These are phyloP conservation scores for Carex pumila DNA, from an alignment of 176 grass and related monocot species.

Conservation along the genomic window DNA sequence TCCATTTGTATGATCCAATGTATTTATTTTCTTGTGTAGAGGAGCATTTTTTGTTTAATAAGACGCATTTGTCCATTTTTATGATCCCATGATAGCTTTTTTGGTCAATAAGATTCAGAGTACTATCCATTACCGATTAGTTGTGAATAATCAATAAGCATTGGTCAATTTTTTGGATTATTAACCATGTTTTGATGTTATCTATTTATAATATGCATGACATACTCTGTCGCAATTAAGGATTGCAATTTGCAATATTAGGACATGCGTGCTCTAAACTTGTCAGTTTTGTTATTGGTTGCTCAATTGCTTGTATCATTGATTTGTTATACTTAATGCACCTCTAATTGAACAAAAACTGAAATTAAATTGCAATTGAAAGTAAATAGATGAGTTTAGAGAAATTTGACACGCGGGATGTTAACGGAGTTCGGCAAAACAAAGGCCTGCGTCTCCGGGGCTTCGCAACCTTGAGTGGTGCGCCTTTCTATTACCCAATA, in stretches of 20 bases:
- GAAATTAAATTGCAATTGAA: too few species aligned
- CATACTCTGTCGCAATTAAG: neutral
- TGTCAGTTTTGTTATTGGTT: neutral
- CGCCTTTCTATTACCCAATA: too few species aligned
- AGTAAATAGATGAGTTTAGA: too few species aligned
- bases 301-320: neutral
- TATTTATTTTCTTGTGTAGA: neutral
- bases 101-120: neutral
- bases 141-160: neutral
- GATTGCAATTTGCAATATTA: neutral
- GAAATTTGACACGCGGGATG: too few species aligned
- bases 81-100: neutral
- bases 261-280: neutral
- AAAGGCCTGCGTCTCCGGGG: too few species aligned
- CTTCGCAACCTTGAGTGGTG: too few species aligned
- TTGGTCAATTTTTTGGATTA: too few species aligned
- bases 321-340: too few species aligned
- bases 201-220: neutral
- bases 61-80: neutral
- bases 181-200: neutral
- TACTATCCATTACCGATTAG: neutral
- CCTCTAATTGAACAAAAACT: too few species aligned
- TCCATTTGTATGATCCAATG: constrained; percentile 1
- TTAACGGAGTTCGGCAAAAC: too few species aligned
- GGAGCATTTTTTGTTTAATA: neutral